Evolutionary conservation across 331 rosid genomes (phyloP).

Genomic region (Quercus tomentella): DNA sequence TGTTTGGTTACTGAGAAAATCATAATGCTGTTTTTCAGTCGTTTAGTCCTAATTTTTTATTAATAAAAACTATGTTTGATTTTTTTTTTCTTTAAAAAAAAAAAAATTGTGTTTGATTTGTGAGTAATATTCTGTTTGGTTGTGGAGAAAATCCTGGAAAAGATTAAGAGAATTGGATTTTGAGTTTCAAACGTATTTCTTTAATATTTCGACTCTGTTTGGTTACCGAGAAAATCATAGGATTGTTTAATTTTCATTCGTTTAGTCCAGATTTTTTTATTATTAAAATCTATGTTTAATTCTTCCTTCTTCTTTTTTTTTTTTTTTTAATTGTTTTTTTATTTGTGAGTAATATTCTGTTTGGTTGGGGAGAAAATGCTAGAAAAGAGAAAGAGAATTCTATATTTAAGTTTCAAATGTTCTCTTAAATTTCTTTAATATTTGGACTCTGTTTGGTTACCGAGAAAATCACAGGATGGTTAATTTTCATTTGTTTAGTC

Average conservation of each 20-base stretch:
- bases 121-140: no score
- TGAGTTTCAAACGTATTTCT: no score
- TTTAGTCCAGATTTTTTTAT: neutral
- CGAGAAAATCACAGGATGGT: neutral
- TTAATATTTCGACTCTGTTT: no score
- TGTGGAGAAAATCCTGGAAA: neutral
- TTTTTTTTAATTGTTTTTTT: neutral
- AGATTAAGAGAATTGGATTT: neutral
- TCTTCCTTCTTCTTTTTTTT: rapidly evolving
- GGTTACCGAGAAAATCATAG: neutral
- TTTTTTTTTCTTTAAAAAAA: no score
- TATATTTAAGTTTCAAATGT: no score
- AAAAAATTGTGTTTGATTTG: no score
- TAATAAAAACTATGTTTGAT: no score
- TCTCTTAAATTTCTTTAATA: no score
- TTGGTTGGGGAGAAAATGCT: neutral
- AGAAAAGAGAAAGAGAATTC: neutral
- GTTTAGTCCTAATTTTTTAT: no score
- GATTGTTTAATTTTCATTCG: neutral
- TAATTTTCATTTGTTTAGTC: neutral
- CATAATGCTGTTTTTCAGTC: neutral
- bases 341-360: neutral
- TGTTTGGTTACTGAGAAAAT: neutral
- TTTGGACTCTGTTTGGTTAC: no score
- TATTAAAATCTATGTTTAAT: no score